These are phyloP conservation scores for Pseudohalonectria lignicola DNA, from an alignment of 2,329 filamentous ascomycete genomes.

Conservation along the genomic window DNA sequence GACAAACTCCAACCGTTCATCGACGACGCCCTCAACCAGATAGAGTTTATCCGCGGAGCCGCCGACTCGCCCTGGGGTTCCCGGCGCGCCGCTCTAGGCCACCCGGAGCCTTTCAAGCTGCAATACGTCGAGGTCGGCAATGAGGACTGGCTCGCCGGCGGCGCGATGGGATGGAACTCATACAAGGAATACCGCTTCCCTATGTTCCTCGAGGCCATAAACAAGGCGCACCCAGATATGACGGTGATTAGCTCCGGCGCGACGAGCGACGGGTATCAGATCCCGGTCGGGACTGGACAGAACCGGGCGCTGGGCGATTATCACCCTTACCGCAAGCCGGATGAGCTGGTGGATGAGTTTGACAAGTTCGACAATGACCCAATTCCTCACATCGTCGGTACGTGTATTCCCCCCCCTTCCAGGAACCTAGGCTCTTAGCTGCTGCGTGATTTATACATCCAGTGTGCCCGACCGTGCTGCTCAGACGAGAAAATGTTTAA, in stretches of 20 bases:
- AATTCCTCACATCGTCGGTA: constrained; percentile 1
- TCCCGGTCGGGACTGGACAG: constrained; percentile 7
- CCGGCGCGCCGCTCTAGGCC: constrained; percentile 45
- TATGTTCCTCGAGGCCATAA: constrained; percentile 47
- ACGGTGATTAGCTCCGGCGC: constrained; percentile 20
- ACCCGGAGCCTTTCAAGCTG: constrained; percentile 49
- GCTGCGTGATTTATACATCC: no score
- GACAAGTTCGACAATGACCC: constrained; percentile 37
- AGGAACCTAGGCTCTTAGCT: background rate
- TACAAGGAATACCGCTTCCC: constrained; percentile 46
- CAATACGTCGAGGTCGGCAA: constrained; percentile 57
- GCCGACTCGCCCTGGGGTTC: constrained; percentile 43
- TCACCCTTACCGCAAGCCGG: constrained; percentile 32
- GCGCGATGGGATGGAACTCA: constrained; percentile 30
- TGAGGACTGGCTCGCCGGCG: constrained; percentile 50
- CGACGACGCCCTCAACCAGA: constrained; percentile 48
- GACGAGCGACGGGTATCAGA: constrained; percentile 10
- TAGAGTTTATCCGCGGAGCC: constrained; percentile 51
- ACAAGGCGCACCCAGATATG: constrained; percentile 14
- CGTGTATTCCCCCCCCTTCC: no score
- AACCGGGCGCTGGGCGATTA: constrained; percentile 11
- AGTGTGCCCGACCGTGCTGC: background rate
- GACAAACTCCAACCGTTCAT: constrained; percentile 43
- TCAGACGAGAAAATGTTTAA: background rate
- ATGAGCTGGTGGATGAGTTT: constrained; percentile 37